phyloP scores from a whole-genome alignment of 2,329 filamentous ascomycete genomes.

The Aspergillus fijiensis region DNA sequence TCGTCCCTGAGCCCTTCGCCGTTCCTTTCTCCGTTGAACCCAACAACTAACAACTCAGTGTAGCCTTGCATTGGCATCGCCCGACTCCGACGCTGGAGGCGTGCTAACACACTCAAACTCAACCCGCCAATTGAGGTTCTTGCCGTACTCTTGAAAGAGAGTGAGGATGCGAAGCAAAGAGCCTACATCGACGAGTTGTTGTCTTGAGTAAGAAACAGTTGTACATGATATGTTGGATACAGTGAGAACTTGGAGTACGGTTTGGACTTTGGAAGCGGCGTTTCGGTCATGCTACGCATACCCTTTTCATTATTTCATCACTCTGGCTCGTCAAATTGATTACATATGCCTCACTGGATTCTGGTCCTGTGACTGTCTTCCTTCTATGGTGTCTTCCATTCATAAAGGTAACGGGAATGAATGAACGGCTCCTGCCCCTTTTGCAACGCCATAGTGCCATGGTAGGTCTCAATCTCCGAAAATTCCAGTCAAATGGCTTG shows the following conservation, averaged over 20 bases:
- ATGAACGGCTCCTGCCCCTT: neutral
- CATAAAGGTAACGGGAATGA: too few species aligned
- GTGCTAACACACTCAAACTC: conserved; percentile 79
- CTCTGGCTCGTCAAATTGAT: neutral
- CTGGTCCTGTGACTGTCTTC: neutral
- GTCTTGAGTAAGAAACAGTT: conserved; percentile 24
- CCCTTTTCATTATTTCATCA: conserved; percentile 6
- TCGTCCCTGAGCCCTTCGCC: neutral
- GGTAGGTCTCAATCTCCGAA: neutral
- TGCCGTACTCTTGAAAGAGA: conserved; percentile 72
- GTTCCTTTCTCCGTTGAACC: neutral
- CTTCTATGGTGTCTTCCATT: too few species aligned
- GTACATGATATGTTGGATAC: conserved; percentile 1
- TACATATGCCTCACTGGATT: neutral
- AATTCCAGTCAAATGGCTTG: neutral
- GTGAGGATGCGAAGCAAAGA: conserved; percentile 50
- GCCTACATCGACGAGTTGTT: conserved; percentile 60
- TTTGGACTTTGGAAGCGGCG: conserved; percentile 8
- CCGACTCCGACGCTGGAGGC: conserved; percentile 80
- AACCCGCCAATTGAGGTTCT: conserved; percentile 87
- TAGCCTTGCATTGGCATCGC: conserved; percentile 86
- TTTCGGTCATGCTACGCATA: conserved; percentile 15
- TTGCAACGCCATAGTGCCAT: neutral
- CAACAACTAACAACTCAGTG: neutral
- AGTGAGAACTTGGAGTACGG: conserved; percentile 9